Evolutionary conservation across 441 rosid species (phyloP), one percentile per base, ranked within the genome.

Genomic region (Omphalea diandra): DNA sequence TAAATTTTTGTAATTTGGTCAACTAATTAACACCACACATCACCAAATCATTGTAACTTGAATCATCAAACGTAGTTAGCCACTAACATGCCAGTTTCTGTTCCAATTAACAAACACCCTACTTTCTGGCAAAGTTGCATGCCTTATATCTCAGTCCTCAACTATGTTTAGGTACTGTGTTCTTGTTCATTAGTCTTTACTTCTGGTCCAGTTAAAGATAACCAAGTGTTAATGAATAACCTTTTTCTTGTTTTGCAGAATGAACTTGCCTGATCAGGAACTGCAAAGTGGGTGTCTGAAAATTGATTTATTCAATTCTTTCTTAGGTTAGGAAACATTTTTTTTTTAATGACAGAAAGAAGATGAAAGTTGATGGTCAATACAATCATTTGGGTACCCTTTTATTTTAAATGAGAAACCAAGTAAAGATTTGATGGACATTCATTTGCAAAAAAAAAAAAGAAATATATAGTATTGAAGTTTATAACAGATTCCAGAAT

Each of bases 241-340:
- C 46, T 17, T 75, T 50, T 40, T 4, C 15, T 49, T 67, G 20
- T 74, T 73, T 73, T 79, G 79, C 81, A 79, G 87, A 80, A 74
- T 75, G 76, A 79, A 70, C 67, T 68, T 73, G 64, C 78, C 58
- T 73, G 74, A 67, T 63, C 76, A 82, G 76, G 81, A 80, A 67
- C 70, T 72, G 82, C 80, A 78, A 80, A 77, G 84, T 80, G 85
- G 87, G 73, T 70, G 74, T 64, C 74, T 66, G 75, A 63, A 72
- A 76, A 79, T 80, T 82, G 63, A 74, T 81, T 79, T 76, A 68
- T 79, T 81, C 65, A 61, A 87, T 87, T 87, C 81, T 84, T 83
- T 85, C 55, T 72, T 83, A 83, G 81, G 55, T 70, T 81, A 82
- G 81, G 81, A 58, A 67, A 72, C 33, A 40, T 62, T 63, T 72